These are phyloP conservation scores for Erysimum cheiri DNA, from an alignment of 441 rosid species.

Conservation along the genomic window DNA sequence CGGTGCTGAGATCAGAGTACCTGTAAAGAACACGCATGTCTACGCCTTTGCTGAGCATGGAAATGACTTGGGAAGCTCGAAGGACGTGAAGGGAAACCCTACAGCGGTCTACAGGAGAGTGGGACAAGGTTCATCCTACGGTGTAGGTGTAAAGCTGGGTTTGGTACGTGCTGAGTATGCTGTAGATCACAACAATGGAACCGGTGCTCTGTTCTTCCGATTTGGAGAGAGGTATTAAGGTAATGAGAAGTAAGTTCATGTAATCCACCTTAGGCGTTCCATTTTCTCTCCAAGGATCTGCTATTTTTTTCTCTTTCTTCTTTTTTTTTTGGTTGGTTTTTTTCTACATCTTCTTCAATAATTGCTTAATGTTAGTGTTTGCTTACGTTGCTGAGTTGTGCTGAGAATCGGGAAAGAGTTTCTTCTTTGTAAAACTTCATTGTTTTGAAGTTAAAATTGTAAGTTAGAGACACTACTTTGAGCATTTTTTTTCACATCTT, in stretches of 20 bases:
- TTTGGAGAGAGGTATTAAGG: slow-evolving; percentile 89
- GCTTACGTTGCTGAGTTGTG: slow-evolving; percentile 38
- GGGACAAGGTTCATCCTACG: slow-evolving; percentile 92
- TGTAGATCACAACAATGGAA: slow-evolving; percentile 88
- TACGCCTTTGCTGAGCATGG: slow-evolving; percentile 98
- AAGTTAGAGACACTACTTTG: slow-evolving; percentile 4
- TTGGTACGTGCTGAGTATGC: slow-evolving; percentile 94
- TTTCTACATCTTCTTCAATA: slow-evolving; percentile 16
- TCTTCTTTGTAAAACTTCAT: slow-evolving; percentile 18
- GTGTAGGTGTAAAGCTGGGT: slow-evolving; percentile 86
- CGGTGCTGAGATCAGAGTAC: slow-evolving; percentile 90
- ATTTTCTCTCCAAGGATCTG: slow-evolving; percentile 23
- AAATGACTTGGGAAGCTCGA: slow-evolving; percentile 90
- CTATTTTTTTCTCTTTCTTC: not conserved
- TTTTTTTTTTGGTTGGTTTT: not conserved
- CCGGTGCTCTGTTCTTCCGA: slow-evolving; percentile 86
- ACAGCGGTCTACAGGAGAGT: slow-evolving; percentile 89
- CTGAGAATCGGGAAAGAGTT: slow-evolving; percentile 25
- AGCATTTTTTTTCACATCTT: no score
- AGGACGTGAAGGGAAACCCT: slow-evolving; percentile 97
- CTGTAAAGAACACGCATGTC: slow-evolving; percentile 81
- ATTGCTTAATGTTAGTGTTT: slow-evolving; percentile 32
- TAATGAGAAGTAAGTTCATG: slow-evolving; percentile 26
- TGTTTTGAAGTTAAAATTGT: slow-evolving; percentile 19
- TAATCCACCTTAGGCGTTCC: slow-evolving; percentile 19